Evolutionary conservation across 352 stramenopile species (phyloP).

Genomic region (Plasmopara halstedii): DNA sequence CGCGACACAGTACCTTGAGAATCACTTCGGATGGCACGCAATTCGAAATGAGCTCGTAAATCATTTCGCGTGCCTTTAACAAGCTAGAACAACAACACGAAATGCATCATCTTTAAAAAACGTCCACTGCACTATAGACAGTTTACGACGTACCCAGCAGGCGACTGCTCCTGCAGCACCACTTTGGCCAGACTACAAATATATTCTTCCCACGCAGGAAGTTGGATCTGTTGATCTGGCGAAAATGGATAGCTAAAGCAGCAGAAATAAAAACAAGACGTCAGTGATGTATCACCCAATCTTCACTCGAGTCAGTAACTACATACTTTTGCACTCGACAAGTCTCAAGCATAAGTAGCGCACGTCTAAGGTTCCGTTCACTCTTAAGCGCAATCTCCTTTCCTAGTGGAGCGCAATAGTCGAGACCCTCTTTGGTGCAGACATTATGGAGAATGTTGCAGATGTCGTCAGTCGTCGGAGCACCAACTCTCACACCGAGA

Average conservation of each 20-base stretch:
- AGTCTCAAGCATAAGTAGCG: slow-evolving; percentile 97
- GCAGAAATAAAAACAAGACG: not conserved
- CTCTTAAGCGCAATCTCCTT: slow-evolving; percentile 88
- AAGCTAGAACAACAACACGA: slow-evolving; percentile 44
- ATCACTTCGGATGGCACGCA: slow-evolving; percentile 98
- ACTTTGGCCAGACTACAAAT: slow-evolving; percentile 91
- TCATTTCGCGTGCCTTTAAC: slow-evolving; percentile 91
- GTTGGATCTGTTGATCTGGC: slow-evolving; percentile 69
- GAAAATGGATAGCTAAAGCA: slow-evolving; percentile 76
- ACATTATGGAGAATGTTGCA: slow-evolving; percentile 86
- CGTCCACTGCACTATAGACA: not conserved
- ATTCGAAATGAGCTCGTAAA: slow-evolving; percentile 98
- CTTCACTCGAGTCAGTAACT: not conserved
- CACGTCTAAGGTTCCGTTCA: slow-evolving; percentile 93
- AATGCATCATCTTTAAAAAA: not conserved
- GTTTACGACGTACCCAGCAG: slow-evolving; percentile 61
- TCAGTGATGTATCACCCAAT: not conserved
- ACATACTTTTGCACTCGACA: slow-evolving; percentile 71
- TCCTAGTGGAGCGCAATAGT: slow-evolving; percentile 83
- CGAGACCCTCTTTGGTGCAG: slow-evolving; percentile 87
- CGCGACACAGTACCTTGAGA: slow-evolving; percentile 84
- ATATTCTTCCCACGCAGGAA: slow-evolving; percentile 97
- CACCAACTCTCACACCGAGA: slow-evolving; percentile 90
- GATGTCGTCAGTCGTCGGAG: slow-evolving; percentile 88
- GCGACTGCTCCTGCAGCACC: slow-evolving; percentile 94